Conservation (phyloP, 2,329 filamentous ascomycete genomes). For the Paraphoma sp. region DNA sequence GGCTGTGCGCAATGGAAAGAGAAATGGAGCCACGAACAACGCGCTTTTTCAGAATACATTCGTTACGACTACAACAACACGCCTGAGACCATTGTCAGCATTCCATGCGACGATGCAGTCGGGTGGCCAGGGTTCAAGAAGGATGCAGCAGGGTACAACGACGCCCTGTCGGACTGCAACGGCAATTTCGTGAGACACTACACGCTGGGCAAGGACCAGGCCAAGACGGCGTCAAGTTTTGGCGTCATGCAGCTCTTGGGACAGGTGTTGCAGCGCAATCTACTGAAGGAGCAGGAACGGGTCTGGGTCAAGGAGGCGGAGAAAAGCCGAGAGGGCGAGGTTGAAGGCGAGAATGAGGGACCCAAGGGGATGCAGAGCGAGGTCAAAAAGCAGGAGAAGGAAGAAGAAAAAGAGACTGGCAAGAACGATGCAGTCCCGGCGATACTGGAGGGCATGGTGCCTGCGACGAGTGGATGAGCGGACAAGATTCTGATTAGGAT, state of each 20-base stretch:
- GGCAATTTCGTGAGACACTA: conserved; percentile 40
- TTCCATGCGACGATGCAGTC: conserved; percentile 45
- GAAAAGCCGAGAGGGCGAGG: neutral
- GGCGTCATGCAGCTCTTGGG: conserved; percentile 26
- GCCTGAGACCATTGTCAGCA: conserved; percentile 31
- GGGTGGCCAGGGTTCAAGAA: conserved; percentile 37
- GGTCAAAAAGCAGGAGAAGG: neutral
- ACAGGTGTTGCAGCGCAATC: neutral
- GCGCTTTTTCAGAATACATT: conserved; percentile 43
- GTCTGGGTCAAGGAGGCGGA: conserved; percentile 1
- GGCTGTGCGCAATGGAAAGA: conserved; percentile 37
- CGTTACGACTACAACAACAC: conserved; percentile 40
- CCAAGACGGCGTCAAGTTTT: conserved; percentile 7
- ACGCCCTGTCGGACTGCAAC: conserved; percentile 28
- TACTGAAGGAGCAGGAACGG: neutral
- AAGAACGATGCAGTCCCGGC: conserved; percentile 1
- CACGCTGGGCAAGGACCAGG: conserved; percentile 23
- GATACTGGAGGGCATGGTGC: conserved; percentile 1
- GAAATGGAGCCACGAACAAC: conserved; percentile 41
- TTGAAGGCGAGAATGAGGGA: neutral
- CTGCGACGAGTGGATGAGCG: neutral
- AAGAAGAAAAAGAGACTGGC: neutral
- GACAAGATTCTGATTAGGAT: too few relatives aligned
- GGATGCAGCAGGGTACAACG: conserved; percentile 9
- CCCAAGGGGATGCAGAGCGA: neutral